These are phyloP conservation scores for Talaromyces sp. DNA, from an alignment of 2,329 filamentous ascomycete species.

Conservation along the genomic window DNA sequence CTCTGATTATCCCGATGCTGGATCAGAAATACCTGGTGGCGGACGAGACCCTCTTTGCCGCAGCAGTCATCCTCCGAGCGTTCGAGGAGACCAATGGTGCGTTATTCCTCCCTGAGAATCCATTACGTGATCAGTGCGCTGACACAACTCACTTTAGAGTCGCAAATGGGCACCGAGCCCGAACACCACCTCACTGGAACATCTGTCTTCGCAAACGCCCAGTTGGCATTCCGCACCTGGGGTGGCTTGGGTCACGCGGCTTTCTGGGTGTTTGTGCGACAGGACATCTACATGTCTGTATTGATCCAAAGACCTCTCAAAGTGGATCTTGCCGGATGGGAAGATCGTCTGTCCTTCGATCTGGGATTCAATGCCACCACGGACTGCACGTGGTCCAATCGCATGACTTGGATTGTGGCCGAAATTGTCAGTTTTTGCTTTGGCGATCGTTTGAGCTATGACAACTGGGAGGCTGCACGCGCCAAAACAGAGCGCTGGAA, in stretches of 20 bases:
- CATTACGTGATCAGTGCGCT: background rate
- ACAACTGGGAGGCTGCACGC: conserved; percentile 13
- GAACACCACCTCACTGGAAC: conserved; percentile 13
- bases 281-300: conserved; percentile 35
- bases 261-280: conserved; percentile 27
- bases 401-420: conserved; percentile 35
- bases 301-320: conserved; percentile 28
- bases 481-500: conserved; percentile 21
- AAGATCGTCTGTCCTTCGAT: conserved; percentile 27
- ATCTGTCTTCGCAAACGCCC: conserved; percentile 26
- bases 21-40: conserved; percentile 38
- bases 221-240: conserved; percentile 19
- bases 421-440: conserved; percentile 28
- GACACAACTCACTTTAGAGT: conserved; percentile 12
- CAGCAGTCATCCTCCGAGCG: conserved; percentile 40
- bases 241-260: conserved; percentile 25
- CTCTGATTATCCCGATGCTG: conserved; percentile 40
- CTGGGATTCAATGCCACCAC: conserved; percentile 38
- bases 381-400: conserved; percentile 43
- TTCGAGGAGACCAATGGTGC: conserved; percentile 43
- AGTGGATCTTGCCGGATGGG: conserved; percentile 21
- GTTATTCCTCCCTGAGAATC: background rate
- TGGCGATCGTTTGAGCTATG: background rate
- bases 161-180: conserved; percentile 14
- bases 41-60: conserved; percentile 41